phyloP scores from a whole-genome alignment of 345 rosid genomes.

The Lumnitzera racemosa region DNA sequence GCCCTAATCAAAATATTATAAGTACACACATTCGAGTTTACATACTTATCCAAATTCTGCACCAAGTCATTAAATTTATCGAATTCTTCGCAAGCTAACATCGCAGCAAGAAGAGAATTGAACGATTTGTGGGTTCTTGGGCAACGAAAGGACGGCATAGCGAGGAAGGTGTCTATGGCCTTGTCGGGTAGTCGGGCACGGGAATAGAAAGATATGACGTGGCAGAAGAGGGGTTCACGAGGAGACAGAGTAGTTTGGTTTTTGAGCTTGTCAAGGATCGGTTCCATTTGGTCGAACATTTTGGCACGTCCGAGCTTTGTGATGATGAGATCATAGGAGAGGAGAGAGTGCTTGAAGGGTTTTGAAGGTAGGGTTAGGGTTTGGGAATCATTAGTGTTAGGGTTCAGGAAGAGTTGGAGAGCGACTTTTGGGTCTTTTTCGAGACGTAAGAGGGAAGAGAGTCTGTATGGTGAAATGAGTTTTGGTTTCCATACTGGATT shows the following conservation, averaged over 20 bases:
- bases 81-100: slow-evolving; percentile 33
- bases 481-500: slow-evolving; percentile 8
- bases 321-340: slow-evolving; percentile 68
- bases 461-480: slow-evolving; percentile 46
- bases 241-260: slow-evolving; percentile 37
- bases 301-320: slow-evolving; percentile 71
- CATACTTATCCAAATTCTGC: slow-evolving; percentile 25
- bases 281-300: slow-evolving; percentile 61
- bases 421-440: slow-evolving; percentile 40
- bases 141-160: slow-evolving; percentile 57
- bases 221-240: slow-evolving; percentile 56
- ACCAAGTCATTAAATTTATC: slow-evolving; percentile 34
- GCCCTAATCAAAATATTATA: slow-evolving; percentile 58
- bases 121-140: slow-evolving; percentile 44
- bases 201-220: slow-evolving; percentile 45
- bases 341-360: slow-evolving; percentile 44
- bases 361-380: slow-evolving; percentile 29
- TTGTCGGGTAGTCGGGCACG: slow-evolving; percentile 36
- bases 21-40: slow-evolving; percentile 61
- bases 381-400: slow-evolving; percentile 40
- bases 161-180: slow-evolving; percentile 55
- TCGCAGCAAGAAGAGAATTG: slow-evolving; percentile 50
- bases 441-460: slow-evolving; percentile 60
- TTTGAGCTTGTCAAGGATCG: slow-evolving; percentile 52
- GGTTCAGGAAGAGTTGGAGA: slow-evolving; percentile 44